Percentiles rank a stretch among this genome's conserved stretches.
phyloP scores from a whole-genome alignment of 257 asterid species.

The Nemophila menziesii region DNA sequence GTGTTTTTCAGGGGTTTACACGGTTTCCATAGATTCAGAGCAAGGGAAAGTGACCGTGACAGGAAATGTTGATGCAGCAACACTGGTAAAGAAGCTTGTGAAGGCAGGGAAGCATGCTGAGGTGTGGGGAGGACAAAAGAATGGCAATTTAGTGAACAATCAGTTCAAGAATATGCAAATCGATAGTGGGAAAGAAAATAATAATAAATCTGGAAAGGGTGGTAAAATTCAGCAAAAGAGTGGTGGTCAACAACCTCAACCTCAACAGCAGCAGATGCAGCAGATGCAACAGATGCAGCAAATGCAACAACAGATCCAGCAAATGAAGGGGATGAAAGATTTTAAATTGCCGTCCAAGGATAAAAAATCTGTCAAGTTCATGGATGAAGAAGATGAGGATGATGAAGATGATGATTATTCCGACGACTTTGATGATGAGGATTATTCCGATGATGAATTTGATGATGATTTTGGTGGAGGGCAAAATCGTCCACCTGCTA shows the following conservation, averaged over 20 bases:
- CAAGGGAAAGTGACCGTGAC: constrained; percentile 45
- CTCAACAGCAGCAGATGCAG: constrained; percentile 22
- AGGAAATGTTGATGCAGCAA: constrained; percentile 42
- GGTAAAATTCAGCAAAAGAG: constrained; percentile 26
- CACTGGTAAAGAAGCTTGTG: constrained; percentile 48
- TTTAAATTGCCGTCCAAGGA: constrained; percentile 33
- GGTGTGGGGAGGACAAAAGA: constrained; percentile 44
- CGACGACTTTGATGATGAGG: constrained; percentile 6
- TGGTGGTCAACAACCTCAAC: constrained; percentile 27
- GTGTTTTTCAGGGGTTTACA: constrained; percentile 23
- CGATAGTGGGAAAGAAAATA: constrained; percentile 29
- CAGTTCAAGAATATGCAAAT: constrained; percentile 41
- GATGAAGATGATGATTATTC: constrained; percentile 23
- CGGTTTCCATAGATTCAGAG: constrained; percentile 24
- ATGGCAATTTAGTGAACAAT: constrained; percentile 19
- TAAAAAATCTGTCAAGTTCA: constrained; percentile 48
- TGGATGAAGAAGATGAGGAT: constrained; percentile 33
- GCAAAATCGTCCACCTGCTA: constrained; percentile 15
- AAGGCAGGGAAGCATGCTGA: constrained; percentile 71
- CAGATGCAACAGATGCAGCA: constrained; percentile 18
- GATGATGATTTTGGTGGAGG: constrained; percentile 26
- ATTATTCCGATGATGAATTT: constrained; percentile 13
- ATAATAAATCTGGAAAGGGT: constrained; percentile 30
- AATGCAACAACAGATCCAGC: constrained; percentile 20
- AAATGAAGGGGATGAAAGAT: constrained; percentile 20